A percentile compares a stretch with the other conserved stretches of the same genome.
These are phyloP conservation scores for Smittium mucronatum DNA, from an alignment of 371 early-diverging fungal genomes.

Conservation along the genomic window DNA sequence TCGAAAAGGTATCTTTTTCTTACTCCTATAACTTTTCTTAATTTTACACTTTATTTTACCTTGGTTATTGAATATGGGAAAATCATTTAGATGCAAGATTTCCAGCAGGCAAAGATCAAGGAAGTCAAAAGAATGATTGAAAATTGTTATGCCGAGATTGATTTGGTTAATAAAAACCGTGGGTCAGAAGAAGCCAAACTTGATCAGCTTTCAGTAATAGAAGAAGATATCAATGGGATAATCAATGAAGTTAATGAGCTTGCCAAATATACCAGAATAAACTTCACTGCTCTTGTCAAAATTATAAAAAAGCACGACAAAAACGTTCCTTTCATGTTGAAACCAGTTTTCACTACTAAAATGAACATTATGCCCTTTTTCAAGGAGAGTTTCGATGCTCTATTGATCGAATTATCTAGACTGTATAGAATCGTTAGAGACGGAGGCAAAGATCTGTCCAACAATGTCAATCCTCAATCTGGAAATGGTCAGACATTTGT, in stretches of 20 bases:
- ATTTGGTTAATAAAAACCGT: slow-evolving; percentile 42
- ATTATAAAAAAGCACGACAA: slow-evolving; percentile 97
- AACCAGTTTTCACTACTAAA: slow-evolving; percentile 75
- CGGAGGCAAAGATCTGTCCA: slow-evolving; percentile 58
- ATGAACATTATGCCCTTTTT: slow-evolving; percentile 79
- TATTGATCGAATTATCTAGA: slow-evolving; percentile 78
- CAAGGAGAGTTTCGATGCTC: slow-evolving; percentile 77
- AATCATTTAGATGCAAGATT: slow-evolving; percentile 62
- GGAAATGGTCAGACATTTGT: slow-evolving; percentile 66
- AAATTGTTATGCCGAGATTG: slow-evolving; percentile 53
- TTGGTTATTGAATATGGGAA: neutral
- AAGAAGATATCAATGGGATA: slow-evolving; percentile 66
- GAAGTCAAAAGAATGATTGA: slow-evolving; percentile 73
- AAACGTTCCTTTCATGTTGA: slow-evolving; percentile 69
- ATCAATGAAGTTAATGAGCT: slow-evolving; percentile 82
- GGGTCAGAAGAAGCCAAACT: slow-evolving; percentile 42
- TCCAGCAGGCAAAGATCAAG: slow-evolving; percentile 77
- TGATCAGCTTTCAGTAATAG: slow-evolving; percentile 37
- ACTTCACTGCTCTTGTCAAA: slow-evolving; percentile 93
- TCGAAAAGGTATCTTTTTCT: slow-evolving; percentile 62
- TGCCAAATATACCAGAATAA: slow-evolving; percentile 82
- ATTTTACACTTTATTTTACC: no score
- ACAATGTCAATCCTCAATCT: slow-evolving; percentile 40
- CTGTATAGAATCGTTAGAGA: slow-evolving; percentile 80
- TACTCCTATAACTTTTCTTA: no score